Base-by-base conservation (phyloP, 2,329 filamentous ascomycete species). In the Rhynchosporium secalis region DNA sequence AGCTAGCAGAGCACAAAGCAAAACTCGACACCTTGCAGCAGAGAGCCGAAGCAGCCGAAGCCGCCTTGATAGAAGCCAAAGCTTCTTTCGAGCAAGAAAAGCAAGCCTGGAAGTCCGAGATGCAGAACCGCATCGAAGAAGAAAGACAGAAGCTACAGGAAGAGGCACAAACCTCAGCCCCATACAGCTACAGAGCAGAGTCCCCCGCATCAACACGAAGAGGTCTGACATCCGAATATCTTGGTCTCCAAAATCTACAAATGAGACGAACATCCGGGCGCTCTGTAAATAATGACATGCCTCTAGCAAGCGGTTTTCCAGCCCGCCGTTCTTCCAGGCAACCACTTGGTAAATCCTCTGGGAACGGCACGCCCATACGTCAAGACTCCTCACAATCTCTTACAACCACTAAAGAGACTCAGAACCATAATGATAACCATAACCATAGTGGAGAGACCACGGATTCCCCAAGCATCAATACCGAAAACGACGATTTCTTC, bases 41-140 rank as follows among this genome's bases (percentile, higher is more conserved):
- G 62, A 83, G 84, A n/a, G 81, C 87, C 28, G 83, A 88, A 67
- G 82, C 88, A 65, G 80, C 87, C 8, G 84, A 95, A 70, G 78
- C 83, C 8, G 84, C 88, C 4, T 78, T 92, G 1, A 76, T 82
- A 33, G 83, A 89, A 58, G 76, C 82, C 1, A 80, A 79, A 62
- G 78, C 79, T 58, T 81, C 86, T 9, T 76, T 86, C 15, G 79
- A 83, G 43, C 81, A 82, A 52, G 85, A 89, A 69, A 86, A 83
- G 70, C 82, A 84, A 68, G 70, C 79, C 2, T 82, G 78, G 75
- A 86, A 89, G 67, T 75, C 79, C 13, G 83, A 86, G 29, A 74
- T 84, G 65, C 73, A 81, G 41, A 82, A 85, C 59, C 81, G 81
- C 49, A 70, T 90, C 0, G 86, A 90, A 62, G 87, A 90, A 64